Evolutionary conservation across 257 asterid species (phyloP).

Genomic region (Sherardia arvensis): DNA sequence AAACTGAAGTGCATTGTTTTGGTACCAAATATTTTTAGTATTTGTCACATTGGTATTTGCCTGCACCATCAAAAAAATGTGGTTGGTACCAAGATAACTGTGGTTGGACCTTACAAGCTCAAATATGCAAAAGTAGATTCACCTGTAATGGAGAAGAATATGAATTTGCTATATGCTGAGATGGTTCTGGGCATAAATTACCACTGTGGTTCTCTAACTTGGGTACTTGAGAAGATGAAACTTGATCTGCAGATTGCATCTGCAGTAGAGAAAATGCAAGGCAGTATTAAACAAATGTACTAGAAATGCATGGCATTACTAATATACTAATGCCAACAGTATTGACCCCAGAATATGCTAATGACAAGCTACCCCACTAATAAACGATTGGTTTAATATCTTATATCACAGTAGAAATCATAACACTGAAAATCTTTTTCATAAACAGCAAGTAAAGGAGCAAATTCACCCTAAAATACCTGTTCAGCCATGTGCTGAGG

Average conservation of each 20-base stretch:
- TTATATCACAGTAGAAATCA: not conserved
- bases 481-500: slow-evolving; percentile 26
- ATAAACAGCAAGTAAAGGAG: not conserved
- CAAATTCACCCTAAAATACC: slow-evolving; percentile 24
- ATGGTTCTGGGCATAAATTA: slow-evolving; percentile 23
- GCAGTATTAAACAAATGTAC: not conserved
- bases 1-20: slow-evolving; percentile 24
- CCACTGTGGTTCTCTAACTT: slow-evolving; percentile 19
- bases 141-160: slow-evolving; percentile 33
- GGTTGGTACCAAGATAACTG: not conserved
- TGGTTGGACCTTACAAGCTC: slow-evolving; percentile 7
- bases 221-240: slow-evolving; percentile 14
- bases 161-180: slow-evolving; percentile 27
- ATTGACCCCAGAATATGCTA: slow-evolving; percentile 11
- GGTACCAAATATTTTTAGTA: slow-evolving; percentile 19
- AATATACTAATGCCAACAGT: slow-evolving; percentile 2
- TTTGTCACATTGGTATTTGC: slow-evolving; percentile 26
- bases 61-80: slow-evolving; percentile 27
- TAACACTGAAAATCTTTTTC: not conserved
- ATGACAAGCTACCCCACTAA: not conserved
- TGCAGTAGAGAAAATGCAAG: slow-evolving; percentile 16
- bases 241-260: slow-evolving; percentile 28
- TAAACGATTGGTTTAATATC: not conserved
- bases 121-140: slow-evolving; percentile 10
- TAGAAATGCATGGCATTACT: not conserved